Evolutionary conservation across 768 basidiomycete species (phyloP).

Genomic region (Solioccasus polychromus): DNA sequence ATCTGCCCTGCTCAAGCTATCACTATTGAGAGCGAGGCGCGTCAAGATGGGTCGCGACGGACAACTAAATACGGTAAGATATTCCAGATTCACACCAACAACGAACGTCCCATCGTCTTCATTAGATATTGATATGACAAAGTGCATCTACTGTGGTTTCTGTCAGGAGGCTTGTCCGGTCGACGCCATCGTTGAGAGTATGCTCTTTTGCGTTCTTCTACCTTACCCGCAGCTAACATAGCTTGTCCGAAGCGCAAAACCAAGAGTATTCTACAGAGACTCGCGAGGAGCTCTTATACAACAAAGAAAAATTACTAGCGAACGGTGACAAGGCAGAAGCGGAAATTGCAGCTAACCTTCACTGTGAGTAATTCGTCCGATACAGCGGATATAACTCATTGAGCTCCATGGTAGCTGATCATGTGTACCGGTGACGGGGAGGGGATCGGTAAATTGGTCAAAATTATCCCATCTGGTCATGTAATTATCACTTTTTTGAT

Average conservation of each 20-base stretch:
- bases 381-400: constrained; percentile 14
- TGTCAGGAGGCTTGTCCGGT: constrained; percentile 99
- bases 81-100: background rate
- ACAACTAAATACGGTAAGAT: constrained; percentile 92
- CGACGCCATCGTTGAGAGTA: constrained; percentile 98
- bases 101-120: background rate
- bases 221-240: constrained; percentile 2
- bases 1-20: constrained; percentile 99
- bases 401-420: constrained; percentile 59
- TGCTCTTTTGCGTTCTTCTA: constrained; percentile 32
- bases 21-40: constrained; percentile 97
- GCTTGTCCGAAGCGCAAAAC: constrained; percentile 75
- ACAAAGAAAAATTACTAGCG: constrained; percentile 97
- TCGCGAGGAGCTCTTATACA: constrained; percentile 96
- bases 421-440: constrained; percentile 72
- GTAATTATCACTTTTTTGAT: constrained; percentile 23
- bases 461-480: constrained; percentile 13
- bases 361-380: constrained; percentile 46
- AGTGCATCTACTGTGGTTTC: constrained; percentile 99
- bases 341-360: constrained; percentile 93
- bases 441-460: constrained; percentile 7
- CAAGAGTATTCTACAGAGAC: constrained; percentile 97
- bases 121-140: constrained; percentile 98
- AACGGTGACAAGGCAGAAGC: constrained; percentile 97
- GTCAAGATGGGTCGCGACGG: constrained; percentile 91